A percentile compares a stretch with the other conserved stretches of the same genome.
Conservation (phyloP, 2,329 filamentous ascomycete genomes). For the Ophiocordyceps camponoti-floridani region DNA sequence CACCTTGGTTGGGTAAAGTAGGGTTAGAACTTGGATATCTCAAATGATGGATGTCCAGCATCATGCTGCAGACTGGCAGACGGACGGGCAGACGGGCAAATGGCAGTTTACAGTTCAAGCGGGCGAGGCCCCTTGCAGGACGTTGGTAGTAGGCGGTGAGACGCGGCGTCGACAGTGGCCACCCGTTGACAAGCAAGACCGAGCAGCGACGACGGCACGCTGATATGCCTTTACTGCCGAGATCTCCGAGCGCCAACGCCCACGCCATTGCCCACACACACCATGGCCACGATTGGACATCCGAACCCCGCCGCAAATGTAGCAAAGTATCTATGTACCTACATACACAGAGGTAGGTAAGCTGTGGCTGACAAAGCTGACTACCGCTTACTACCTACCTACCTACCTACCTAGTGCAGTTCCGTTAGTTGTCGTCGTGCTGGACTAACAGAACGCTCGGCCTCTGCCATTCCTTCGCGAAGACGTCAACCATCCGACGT, state of each 20-base stretch:
- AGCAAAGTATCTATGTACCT: background rate
- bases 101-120: no score
- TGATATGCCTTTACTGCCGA: background rate
- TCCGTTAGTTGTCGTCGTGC: background rate
- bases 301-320: background rate
- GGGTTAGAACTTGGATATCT: background rate
- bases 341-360: no score
- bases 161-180: background rate
- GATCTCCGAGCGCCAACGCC: background rate
- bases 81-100: no score
- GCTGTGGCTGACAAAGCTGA: background rate
- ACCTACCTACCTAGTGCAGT: background rate
- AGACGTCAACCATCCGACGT: background rate
- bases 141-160: background rate
- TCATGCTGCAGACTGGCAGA: no score
- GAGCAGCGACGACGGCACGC: background rate
- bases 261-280: background rate
- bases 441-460: background rate
- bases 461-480: background rate
- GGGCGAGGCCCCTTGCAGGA: background rate
- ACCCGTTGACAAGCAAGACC: no score
- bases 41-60: background rate
- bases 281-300: background rate
- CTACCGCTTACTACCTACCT: no score
- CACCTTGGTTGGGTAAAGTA: no score